A percentile compares a stretch with the other conserved stretches of the same genome.
phyloP scores from a whole-genome alignment of 78 protist species.

The Dictyostelium firmibasis region DNA sequence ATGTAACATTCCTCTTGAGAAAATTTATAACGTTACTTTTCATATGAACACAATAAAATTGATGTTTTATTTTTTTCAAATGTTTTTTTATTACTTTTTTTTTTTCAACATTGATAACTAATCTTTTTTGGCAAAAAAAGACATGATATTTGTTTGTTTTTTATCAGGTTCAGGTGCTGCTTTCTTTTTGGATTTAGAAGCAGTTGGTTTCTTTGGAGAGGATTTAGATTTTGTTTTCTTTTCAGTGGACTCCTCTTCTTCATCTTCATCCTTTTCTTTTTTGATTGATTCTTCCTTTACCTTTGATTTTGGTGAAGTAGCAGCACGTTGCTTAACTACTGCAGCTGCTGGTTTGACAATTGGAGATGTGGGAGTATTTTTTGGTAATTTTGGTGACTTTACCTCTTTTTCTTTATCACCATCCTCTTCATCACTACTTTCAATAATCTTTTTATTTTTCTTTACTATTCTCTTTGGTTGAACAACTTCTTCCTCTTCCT shows the following conservation, averaged over 20 bases:
- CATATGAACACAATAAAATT: neutral
- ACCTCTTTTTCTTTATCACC: neutral
- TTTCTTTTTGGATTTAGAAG: neutral
- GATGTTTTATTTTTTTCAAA: neutral
- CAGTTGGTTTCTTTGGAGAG: neutral
- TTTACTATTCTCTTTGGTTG: neutral
- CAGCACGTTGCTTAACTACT: neutral
- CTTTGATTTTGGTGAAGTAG: neutral
- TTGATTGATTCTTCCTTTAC: neutral
- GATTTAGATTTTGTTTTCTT: neutral
- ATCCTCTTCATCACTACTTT: neutral
- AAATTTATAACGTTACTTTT: neutral
- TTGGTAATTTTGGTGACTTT: neutral
- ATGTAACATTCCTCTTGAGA: neutral
- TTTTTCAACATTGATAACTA: neutral
- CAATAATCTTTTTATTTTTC: neutral
- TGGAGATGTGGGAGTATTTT: neutral
- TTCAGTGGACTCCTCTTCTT: neutral
- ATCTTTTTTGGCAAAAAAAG: constrained; percentile 7
- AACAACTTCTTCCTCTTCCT: neutral
- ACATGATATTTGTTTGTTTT: constrained; percentile 21
- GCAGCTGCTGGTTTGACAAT: neutral
- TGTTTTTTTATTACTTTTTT: neutral
- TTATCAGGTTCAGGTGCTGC: neutral
- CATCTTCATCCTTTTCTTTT: neutral